Evolutionary conservation across 495 filamentous ascomycete genomes (phyloP).

Genomic region (Patellaria atrata): DNA sequence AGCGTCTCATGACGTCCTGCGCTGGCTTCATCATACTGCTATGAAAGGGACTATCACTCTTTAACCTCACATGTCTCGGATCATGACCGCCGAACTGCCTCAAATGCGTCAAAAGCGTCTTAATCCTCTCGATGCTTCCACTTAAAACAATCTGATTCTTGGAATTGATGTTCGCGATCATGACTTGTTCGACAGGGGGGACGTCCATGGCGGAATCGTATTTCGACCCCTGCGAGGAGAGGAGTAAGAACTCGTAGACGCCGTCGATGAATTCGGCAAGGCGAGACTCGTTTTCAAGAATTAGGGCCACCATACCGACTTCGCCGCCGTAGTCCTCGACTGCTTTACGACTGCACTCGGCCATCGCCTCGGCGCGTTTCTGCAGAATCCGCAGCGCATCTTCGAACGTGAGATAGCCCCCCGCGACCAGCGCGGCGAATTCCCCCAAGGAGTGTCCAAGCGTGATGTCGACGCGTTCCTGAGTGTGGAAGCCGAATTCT

Average conservation of each 20-base stretch:
- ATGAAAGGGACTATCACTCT: slow-evolving; percentile 86
- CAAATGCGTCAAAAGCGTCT: slow-evolving; percentile 72
- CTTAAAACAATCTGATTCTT: slow-evolving; percentile 93
- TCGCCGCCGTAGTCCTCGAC: slow-evolving; percentile 46
- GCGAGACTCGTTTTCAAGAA: slow-evolving; percentile 61
- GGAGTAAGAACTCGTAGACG: slow-evolving; percentile 69
- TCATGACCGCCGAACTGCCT: slow-evolving; percentile 89
- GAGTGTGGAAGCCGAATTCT: slow-evolving; percentile 63
- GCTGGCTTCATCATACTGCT: slow-evolving; percentile 85
- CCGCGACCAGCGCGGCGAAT: slow-evolving; percentile 78
- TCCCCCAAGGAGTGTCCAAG: slow-evolving; percentile 93
- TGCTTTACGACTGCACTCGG: slow-evolving; percentile 52
- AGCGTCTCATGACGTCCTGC: slow-evolving; percentile 48
- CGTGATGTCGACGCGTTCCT: slow-evolving; percentile 58
- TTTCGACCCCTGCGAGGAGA: slow-evolving; percentile 46
- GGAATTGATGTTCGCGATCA: slow-evolving; percentile 87
- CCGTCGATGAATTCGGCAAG: slow-evolving; percentile 50
- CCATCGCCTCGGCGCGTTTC: slow-evolving; percentile 73
- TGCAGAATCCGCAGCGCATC: slow-evolving; percentile 69
- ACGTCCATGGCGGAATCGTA: slow-evolving; percentile 49
- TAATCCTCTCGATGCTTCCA: slow-evolving; percentile 74
- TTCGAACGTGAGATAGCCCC: slow-evolving; percentile 57
- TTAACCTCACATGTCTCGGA: slow-evolving; percentile 72
- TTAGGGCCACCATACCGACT: slow-evolving; percentile 86
- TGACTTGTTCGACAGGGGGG: slow-evolving; percentile 69